A percentile compares a stretch with the other conserved stretches of the same genome.
These are phyloP conservation scores for Quercus suber DNA, from an alignment of 306 rosid species.

Conservation along the genomic window DNA sequence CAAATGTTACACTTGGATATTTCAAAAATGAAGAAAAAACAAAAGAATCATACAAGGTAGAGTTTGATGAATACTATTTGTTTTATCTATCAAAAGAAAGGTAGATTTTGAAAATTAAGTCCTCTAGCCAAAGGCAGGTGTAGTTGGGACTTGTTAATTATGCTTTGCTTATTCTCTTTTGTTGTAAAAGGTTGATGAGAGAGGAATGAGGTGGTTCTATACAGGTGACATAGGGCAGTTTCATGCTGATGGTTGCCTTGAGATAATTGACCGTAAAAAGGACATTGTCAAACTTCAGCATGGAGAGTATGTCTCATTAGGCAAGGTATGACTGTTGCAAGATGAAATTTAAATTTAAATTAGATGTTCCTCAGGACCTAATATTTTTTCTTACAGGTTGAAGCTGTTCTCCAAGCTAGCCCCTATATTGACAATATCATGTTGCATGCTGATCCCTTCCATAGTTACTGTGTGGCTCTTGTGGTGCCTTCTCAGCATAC, in stretches of 20 bases:
- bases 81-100: constrained; percentile 46
- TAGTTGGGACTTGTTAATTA: constrained; percentile 11
- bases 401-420: constrained; percentile 76
- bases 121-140: background rate
- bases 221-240: constrained; percentile 88
- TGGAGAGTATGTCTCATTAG: constrained; percentile 96
- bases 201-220: constrained; percentile 90
- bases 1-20: constrained; percentile 89
- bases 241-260: constrained; percentile 91
- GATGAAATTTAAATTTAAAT: constrained; percentile 16
- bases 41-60: constrained; percentile 84
- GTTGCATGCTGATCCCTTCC: constrained; percentile 92
- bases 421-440: constrained; percentile 73
- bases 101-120: constrained; percentile 32
- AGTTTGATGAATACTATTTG: background rate
- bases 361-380: constrained; percentile 18
- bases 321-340: constrained; percentile 60
- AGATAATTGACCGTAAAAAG: constrained; percentile 92
- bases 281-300: constrained; percentile 97
- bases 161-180: background rate
- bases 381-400: constrained; percentile 61
- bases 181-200: constrained; percentile 70
- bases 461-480: constrained; percentile 80
- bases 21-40: constrained; percentile 94
- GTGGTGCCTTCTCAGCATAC: constrained; percentile 68